Conservation (phyloP, 805 yeast species). For the Wickerhamiella galacta region DNA sequence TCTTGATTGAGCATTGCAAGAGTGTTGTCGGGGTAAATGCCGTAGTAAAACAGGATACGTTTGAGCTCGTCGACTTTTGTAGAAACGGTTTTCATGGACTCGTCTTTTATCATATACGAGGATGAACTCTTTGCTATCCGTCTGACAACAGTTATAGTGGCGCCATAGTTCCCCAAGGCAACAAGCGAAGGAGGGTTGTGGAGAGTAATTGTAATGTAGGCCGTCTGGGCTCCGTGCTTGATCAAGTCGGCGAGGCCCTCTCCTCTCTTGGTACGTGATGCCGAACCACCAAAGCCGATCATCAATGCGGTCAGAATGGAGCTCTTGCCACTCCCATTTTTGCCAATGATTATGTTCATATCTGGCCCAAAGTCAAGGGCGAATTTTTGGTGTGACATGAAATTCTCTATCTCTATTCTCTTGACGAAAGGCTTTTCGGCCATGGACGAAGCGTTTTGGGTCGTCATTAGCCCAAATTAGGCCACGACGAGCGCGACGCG, state of each 20-base stretch:
- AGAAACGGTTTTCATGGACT: constrained; percentile 32
- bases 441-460: too few relatives aligned
- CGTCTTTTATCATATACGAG: constrained; percentile 39
- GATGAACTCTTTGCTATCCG: constrained; percentile 33
- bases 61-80: constrained; percentile 56
- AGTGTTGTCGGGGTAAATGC: constrained; percentile 75
- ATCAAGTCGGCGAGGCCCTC: constrained; percentile 50
- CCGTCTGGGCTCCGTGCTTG: constrained; percentile 55
- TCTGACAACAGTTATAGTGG: constrained; percentile 53
- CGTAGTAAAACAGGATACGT: constrained; percentile 49
- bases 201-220: constrained; percentile 49
- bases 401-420: constrained; percentile 34
- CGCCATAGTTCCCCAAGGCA: constrained; percentile 55
- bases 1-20: constrained; percentile 88
- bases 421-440: constrained; percentile 32
- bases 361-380: constrained; percentile 59
- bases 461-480: too few relatives aligned
- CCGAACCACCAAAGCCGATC: constrained; percentile 77
- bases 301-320: constrained; percentile 79
- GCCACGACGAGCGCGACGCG: too few relatives aligned
- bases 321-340: constrained; percentile 83
- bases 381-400: constrained; percentile 48
- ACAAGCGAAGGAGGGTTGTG: constrained; percentile 37
- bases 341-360: constrained; percentile 73
- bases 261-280: constrained; percentile 77